These are phyloP conservation scores for Mycena maculata DNA, from an alignment of 768 basidiomycete species.

Conservation along the genomic window DNA sequence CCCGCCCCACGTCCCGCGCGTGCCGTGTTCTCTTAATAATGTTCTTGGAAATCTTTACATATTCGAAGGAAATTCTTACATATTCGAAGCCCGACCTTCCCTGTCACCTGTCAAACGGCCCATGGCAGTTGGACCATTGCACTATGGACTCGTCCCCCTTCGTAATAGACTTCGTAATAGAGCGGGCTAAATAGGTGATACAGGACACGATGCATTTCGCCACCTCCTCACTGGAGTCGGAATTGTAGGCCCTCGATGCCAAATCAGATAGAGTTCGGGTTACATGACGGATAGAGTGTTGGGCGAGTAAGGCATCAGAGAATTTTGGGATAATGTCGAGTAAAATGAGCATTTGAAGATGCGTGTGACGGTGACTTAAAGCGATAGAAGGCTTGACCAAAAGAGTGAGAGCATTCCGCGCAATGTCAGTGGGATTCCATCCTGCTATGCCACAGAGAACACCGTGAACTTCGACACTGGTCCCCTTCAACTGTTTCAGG, in stretches of 20 bases:
- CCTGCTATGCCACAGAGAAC: neutral
- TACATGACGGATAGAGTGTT: constrained; percentile 5
- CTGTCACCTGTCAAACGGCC: too few species aligned
- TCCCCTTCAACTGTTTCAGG: too few species aligned
- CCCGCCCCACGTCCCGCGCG: too few species aligned
- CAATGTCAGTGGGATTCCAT: neutral
- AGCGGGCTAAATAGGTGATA: neutral
- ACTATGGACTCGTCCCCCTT: too few species aligned
- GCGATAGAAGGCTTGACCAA: neutral
- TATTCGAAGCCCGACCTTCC: too few species aligned
- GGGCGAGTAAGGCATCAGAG: constrained; percentile 1
- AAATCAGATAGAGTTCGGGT: neutral
- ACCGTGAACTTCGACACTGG: neutral
- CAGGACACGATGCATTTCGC: neutral
- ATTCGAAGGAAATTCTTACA: too few species aligned
- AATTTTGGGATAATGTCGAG: neutral
- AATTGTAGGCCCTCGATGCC: neutral
- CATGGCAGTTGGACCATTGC: too few species aligned
- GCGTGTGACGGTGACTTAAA: too few species aligned
- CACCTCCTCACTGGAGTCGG: neutral
- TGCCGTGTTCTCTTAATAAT: too few species aligned
- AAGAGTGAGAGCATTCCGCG: neutral
- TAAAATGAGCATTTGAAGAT: neutral
- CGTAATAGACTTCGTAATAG: too few species aligned
- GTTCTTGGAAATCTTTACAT: too few species aligned